Conservation (phyloP, 1,139 yeast species). For the Blastobotrys arbuscula region DNA sequence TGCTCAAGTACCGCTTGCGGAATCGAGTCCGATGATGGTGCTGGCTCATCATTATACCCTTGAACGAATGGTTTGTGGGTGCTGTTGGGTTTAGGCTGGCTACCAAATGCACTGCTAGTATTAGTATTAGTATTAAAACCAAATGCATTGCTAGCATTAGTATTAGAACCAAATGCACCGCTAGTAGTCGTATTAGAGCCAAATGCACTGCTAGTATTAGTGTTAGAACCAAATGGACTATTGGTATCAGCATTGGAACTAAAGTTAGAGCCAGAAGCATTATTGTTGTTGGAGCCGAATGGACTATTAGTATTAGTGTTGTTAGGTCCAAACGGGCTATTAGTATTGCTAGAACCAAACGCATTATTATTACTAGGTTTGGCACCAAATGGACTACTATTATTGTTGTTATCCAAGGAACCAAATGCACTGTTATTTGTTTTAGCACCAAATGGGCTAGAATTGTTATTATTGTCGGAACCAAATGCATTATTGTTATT, state of each 20-base stretch:
- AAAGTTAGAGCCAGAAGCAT: too few relatives aligned
- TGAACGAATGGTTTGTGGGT: constrained; percentile 27
- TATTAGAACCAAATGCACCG: neutral
- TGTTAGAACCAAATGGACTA: neutral
- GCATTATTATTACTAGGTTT: constrained; percentile 15
- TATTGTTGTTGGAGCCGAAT: constrained; percentile 20
- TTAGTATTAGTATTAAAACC: constrained; percentile 13
- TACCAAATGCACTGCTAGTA: constrained; percentile 9
- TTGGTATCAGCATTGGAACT: neutral
- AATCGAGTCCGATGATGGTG: constrained; percentile 37
- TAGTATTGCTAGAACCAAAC: constrained; percentile 12
- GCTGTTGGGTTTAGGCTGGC: constrained; percentile 5
- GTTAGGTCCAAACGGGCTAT: neutral
- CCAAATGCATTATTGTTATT: constrained; percentile 2
- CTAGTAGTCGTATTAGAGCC: constrained; percentile 10
- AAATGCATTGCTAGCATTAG: constrained; percentile 9
- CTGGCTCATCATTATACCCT: constrained; percentile 35
- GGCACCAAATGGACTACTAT: constrained; percentile 20
- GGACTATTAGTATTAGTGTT: constrained; percentile 15
- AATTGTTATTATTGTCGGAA: neutral
- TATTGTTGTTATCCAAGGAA: constrained; percentile 5
- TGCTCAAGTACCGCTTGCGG: constrained; percentile 42
- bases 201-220: constrained; percentile 13
- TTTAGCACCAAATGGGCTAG: neutral
- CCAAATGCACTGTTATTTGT: constrained; percentile 1